phyloP scores from a whole-genome alignment of 164 flowering plant species.

The Vitis riparia region DNA sequence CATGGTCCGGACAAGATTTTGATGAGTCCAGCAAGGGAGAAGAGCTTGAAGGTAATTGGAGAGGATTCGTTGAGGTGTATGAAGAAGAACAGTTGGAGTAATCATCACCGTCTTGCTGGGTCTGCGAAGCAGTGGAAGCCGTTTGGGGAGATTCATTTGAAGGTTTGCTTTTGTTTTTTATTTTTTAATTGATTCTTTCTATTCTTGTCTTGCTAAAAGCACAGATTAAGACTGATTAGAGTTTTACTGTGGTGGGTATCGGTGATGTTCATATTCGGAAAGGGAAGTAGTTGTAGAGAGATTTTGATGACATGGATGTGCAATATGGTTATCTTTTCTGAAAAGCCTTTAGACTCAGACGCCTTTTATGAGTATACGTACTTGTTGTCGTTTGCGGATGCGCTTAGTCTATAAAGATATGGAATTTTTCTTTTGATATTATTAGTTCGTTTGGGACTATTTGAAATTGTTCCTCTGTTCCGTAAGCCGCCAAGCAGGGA shows the following conservation, averaged over 20 bases:
- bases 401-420: neutral
- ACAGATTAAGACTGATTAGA: neutral
- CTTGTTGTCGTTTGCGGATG: neutral
- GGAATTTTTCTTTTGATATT: too few species aligned
- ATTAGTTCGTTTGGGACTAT: too few species aligned
- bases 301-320: neutral
- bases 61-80: constrained; percentile 68
- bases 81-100: constrained; percentile 48
- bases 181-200: neutral
- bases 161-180: constrained; percentile 45
- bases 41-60: constrained; percentile 69
- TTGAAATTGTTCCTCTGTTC: too few species aligned
- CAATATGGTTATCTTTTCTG: neutral
- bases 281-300: neutral
- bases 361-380: neutral
- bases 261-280: neutral
- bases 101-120: constrained; percentile 18
- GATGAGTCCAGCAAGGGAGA: constrained; percentile 49
- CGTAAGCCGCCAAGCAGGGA: too few species aligned
- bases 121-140: constrained; percentile 67
- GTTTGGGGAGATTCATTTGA: constrained; percentile 90
- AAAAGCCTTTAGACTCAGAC: neutral
- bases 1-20: constrained; percentile 89
- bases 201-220: neutral
- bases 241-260: too few species aligned